phyloP scores from a whole-genome alignment of 2,329 filamentous ascomycete species.

The Fusarium falciforme region DNA sequence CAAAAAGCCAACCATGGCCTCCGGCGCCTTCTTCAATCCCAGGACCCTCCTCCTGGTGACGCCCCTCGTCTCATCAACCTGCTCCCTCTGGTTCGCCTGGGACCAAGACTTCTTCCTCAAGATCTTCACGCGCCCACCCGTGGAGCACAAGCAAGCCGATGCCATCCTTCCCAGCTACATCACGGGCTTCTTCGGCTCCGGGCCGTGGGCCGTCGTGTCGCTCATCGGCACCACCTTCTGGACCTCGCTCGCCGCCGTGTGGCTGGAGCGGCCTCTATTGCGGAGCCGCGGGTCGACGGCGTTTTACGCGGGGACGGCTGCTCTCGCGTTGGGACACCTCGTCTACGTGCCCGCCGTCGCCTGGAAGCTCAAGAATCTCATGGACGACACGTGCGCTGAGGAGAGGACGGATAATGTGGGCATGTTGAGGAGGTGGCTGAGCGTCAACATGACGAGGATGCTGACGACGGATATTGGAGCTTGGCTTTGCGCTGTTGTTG shows the following conservation, averaged over 20 bases:
- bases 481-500: conserved; percentile 49
- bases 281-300: conserved; percentile 36
- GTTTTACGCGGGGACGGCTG: conserved; percentile 50
- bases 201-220: conserved; percentile 48
- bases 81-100: conserved; percentile 57
- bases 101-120: conserved; percentile 58
- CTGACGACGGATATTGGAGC: conserved; percentile 50
- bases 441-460: conserved; percentile 47
- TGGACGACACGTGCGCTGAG: conserved; percentile 38
- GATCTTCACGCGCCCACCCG: conserved; percentile 47
- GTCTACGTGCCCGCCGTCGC: conserved; percentile 50
- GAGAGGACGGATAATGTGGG: conserved; percentile 44
- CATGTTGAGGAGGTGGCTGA: conserved; percentile 47
- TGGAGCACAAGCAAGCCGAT: conserved; percentile 47
- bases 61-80: conserved; percentile 60
- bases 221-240: conserved; percentile 51
- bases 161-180: conserved; percentile 58
- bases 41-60: conserved; percentile 54
- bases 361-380: conserved; percentile 45
- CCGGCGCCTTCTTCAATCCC: conserved; percentile 52
- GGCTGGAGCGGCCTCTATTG: conserved; percentile 38
- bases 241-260: conserved; percentile 44
- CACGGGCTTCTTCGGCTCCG: conserved; percentile 52
- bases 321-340: conserved; percentile 48
- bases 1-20: conserved; percentile 48